phyloP scores from a whole-genome alignment of 2,329 filamentous ascomycete species.

The Purpureocillium takamizusanense region DNA sequence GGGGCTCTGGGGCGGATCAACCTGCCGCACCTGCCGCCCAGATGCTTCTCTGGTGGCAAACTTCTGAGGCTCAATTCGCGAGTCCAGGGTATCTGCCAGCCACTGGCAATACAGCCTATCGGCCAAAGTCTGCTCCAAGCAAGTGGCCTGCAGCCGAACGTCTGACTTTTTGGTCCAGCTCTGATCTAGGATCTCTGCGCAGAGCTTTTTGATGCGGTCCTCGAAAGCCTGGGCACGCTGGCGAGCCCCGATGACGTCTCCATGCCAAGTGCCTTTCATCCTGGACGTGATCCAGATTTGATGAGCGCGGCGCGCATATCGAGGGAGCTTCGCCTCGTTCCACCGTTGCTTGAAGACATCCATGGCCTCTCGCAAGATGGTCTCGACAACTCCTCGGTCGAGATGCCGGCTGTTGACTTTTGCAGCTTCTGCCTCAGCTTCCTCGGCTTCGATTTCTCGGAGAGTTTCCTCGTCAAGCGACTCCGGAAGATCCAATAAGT shows the following conservation, averaged over 20 bases:
- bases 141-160: slow-evolving; percentile 45
- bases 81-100: slow-evolving; percentile 36
- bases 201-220: slow-evolving; percentile 45
- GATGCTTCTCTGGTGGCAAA: slow-evolving; percentile 10
- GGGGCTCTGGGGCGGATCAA: slow-evolving; percentile 2
- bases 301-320: slow-evolving; percentile 46
- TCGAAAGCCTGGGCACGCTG: slow-evolving; percentile 32
- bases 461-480: slow-evolving; percentile 45
- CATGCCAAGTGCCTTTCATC: slow-evolving; percentile 22
- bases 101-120: slow-evolving; percentile 47
- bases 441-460: slow-evolving; percentile 47
- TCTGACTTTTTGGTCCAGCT: slow-evolving; percentile 43
- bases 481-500: slow-evolving; percentile 22
- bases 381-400: slow-evolving; percentile 35
- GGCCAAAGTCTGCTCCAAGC: slow-evolving; percentile 56
- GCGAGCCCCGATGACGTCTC: slow-evolving; percentile 34
- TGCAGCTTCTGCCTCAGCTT: slow-evolving; percentile 12
- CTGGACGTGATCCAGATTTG: slow-evolving; percentile 52
- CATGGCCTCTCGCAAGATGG: slow-evolving; percentile 45
- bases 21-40: not conserved
- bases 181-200: slow-evolving; percentile 39
- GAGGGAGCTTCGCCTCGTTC: slow-evolving; percentile 48
- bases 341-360: slow-evolving; percentile 42
- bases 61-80: slow-evolving; percentile 29
- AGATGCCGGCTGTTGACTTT: slow-evolving; percentile 19